Evolutionary conservation across 2,329 filamentous ascomycete species (phyloP), one percentile per base, ranked within the genome.

Genomic region (Diplocarpon rosae): DNA sequence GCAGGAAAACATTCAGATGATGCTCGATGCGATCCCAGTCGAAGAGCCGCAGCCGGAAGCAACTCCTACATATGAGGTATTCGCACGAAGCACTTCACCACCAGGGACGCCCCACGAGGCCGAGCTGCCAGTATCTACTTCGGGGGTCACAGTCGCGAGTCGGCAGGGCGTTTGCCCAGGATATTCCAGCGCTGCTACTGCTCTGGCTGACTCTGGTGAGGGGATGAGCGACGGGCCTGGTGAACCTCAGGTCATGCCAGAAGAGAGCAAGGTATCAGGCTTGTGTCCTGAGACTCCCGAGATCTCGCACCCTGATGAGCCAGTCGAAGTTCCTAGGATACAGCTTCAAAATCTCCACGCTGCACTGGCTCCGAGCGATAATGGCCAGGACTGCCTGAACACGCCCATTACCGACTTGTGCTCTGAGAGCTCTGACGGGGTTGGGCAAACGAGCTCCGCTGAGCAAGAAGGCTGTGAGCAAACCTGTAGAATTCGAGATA

Each of bases 381-480:
- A 42, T 39, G 41, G 47, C 2, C 47, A 52, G 31, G 53, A 56
- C 11, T 53, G 47, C 35, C 39, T 59, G 11, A 49, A 48, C 15
- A 57, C 56, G 6, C 54, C 58, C 12, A 38, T 53, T 1, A 61
- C 59, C 10, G 60, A 62, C 33, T 57, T 60, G 32, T 56, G 57
- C 5, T 59, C 59, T 41, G 59, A 60, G 29, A 59, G 59, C 10
- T 60, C 56, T 13, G 58, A 56, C 31, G 54, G 49, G 13, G 45
- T 42, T 40, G 52, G 41, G 37, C 45, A 34, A 14, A 42, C 46
- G n/a, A 44, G 36, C 13, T 43, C 49, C 6, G 53, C 48, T 24
- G 47, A 46, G 11, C 45, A 45, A 20, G 53, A 48, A 10, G 43
- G 43, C 9, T 55, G 52, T 17, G 49, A 48, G 11, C 34, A 45